phyloP scores from a whole-genome alignment of 1,139 yeast species.

The Blastobotrys indianensis region DNA sequence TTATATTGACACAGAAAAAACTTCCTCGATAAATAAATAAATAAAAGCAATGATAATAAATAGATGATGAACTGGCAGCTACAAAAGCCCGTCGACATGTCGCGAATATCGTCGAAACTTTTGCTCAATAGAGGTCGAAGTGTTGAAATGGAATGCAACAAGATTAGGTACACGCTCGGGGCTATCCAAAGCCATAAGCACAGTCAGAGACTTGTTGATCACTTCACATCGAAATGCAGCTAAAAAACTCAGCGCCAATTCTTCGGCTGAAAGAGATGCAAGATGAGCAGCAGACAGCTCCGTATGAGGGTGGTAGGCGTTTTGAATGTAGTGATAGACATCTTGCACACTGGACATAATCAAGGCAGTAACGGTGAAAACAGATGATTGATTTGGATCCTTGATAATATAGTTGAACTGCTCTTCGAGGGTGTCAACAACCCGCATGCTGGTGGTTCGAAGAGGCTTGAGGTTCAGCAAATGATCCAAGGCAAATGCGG shows the following conservation, averaged over 20 bases:
- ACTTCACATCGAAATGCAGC: background rate
- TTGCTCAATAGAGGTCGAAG: background rate
- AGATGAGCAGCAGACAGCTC: background rate
- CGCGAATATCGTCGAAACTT: background rate
- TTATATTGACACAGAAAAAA: background rate
- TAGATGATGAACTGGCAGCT: background rate
- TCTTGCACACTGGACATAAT: background rate
- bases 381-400: background rate
- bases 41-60: background rate
- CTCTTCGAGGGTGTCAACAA: constrained; percentile 6
- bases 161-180: background rate
- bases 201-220: background rate
- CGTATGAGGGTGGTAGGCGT: background rate
- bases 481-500: constrained; percentile 7
- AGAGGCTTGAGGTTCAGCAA: background rate
- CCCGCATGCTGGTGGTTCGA: background rate
- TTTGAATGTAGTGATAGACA: background rate
- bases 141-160: background rate
- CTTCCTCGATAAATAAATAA: background rate
- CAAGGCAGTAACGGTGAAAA: constrained; percentile 1
- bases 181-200: background rate
- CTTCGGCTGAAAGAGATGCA: background rate
- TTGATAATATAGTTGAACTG: constrained; percentile 1
- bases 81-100: background rate
- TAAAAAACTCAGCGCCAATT: background rate